A percentile compares a stretch with the other conserved stretches of the same genome.
phyloP scores from a whole-genome alignment of 805 yeast species.

The Clavispora carvajalis region DNA sequence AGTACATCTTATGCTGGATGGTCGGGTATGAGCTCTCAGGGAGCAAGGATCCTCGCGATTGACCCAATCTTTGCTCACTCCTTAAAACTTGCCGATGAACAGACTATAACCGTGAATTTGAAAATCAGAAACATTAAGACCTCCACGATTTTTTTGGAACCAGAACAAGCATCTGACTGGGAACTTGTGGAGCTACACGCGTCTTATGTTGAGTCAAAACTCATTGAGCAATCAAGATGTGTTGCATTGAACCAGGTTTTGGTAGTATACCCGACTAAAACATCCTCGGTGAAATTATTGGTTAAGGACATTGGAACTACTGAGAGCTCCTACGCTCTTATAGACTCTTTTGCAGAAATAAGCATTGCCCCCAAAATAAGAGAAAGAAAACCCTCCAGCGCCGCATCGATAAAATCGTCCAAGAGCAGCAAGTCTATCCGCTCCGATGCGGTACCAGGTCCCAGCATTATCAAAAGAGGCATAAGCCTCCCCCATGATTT shows the following conservation, averaged over 20 bases:
- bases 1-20: slow-evolving; percentile 51
- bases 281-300: slow-evolving; percentile 56
- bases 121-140: slow-evolving; percentile 49
- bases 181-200: slow-evolving; percentile 84
- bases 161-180: slow-evolving; percentile 78
- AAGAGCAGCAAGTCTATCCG: slow-evolving; percentile 4
- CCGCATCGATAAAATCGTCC: slow-evolving; percentile 17
- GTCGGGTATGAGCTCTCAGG: slow-evolving; percentile 50
- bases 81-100: slow-evolving; percentile 41
- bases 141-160: slow-evolving; percentile 68
- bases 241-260: slow-evolving; percentile 55
- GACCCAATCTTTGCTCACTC: slow-evolving; percentile 63
- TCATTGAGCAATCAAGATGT: slow-evolving; percentile 77
- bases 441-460: slow-evolving; percentile 23
- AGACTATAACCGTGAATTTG: slow-evolving; percentile 36
- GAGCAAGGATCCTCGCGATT: slow-evolving; percentile 43
- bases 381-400: slow-evolving; percentile 17
- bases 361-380: slow-evolving; percentile 64
- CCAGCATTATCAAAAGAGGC: slow-evolving; percentile 46
- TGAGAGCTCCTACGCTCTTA: slow-evolving; percentile 43
- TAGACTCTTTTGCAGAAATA: slow-evolving; percentile 63
- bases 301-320: slow-evolving; percentile 40
- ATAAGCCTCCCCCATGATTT: slow-evolving; percentile 50
- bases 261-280: slow-evolving; percentile 60
- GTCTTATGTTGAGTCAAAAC: slow-evolving; percentile 62